Evolutionary conservation across 1,284 basidiomycete species (phyloP), one percentile per base, ranked within the genome.

Genomic region (Coniferiporia sulphurascens): DNA sequence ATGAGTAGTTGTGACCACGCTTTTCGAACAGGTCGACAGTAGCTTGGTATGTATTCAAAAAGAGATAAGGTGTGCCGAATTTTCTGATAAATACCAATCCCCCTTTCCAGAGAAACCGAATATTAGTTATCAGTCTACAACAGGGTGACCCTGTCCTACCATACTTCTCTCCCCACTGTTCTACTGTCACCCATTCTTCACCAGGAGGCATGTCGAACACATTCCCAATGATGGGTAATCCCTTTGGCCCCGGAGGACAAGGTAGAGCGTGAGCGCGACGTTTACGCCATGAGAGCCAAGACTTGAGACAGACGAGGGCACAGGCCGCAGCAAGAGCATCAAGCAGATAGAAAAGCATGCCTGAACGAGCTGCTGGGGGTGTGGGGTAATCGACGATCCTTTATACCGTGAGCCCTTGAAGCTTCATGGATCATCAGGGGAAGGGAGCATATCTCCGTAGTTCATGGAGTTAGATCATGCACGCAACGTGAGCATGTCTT

Each of bases 21-120:
- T 67, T 67, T 27, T 68, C 66, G 48, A 69, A 55, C 2, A 69
- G 51, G 10, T 68, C 67, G 35, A 58, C 46, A 22, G 65, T 62
- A 6, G 62, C 61, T 43, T 65, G 51, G n/a, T 59, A 60, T 1
- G 65, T 65, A 51, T 67, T 69, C 19, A 69, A 36, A 21, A 69
- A 50, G 3, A 69, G 19, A 38, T 64, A 63, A 1, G 56, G 53
- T 43, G 63, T 55, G 7, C 66, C 67, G 12, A 67, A 54, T 9
- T 64, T 60, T n/a, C 45, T 60, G 22, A 69, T 38, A 45, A 64
- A 63, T 15, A 67, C 56, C 15, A 69, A 43, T 34, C 65, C 62
- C 36, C 66, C 65, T 67, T 13, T 15, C 46, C 36, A 8, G 15
- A 5, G 19, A 13, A 9, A 17, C n/a, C n/a, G 15, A 17, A 27